Percentiles rank a stretch among this genome's conserved stretches.
These are phyloP conservation scores for Barnettozyma hawaiiensis DNA, from an alignment of 1,139 yeast species.

Conservation along the genomic window DNA sequence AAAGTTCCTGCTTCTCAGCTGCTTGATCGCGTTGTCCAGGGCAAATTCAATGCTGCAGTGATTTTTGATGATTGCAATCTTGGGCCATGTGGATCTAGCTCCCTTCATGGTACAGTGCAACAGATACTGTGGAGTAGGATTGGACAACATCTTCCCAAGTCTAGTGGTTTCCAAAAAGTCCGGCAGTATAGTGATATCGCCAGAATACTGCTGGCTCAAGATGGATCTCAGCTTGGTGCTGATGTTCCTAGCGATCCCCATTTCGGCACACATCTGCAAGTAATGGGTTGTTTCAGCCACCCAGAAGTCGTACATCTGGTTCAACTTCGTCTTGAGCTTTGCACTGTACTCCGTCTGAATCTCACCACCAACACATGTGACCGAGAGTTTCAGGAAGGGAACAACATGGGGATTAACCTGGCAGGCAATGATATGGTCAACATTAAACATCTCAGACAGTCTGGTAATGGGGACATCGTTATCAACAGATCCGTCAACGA, in stretches of 20 bases:
- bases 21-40: conserved; percentile 69
- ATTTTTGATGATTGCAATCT: conserved; percentile 72
- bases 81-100: conserved; percentile 92
- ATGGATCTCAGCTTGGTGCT: conserved; percentile 71
- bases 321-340: conserved; percentile 48
- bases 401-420: conserved; percentile 97
- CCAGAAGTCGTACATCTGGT: conserved; percentile 53
- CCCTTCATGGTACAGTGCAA: conserved; percentile 73
- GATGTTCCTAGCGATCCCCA: conserved; percentile 69
- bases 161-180: conserved; percentile 54
- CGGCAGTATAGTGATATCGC: conserved; percentile 90
- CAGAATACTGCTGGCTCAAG: conserved; percentile 81
- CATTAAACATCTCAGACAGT: conserved; percentile 91
- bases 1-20: conserved; percentile 52
- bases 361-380: conserved; percentile 65
- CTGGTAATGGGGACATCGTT: conserved; percentile 88
- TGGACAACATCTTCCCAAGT: conserved; percentile 57
- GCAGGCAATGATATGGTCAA: conserved; percentile 93
- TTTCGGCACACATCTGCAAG: conserved; percentile 52
- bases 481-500: conserved; percentile 94
- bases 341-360: conserved; percentile 56
- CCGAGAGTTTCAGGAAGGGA: conserved; percentile 68
- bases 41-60: conserved; percentile 90
- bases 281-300: conserved; percentile 75
- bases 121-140: conserved; percentile 75